Percentiles rank a stretch among this genome's conserved stretches.
These are phyloP conservation scores for Wickerhamiella bombiphila DNA, from an alignment of 805 yeast species.

Conservation along the genomic window DNA sequence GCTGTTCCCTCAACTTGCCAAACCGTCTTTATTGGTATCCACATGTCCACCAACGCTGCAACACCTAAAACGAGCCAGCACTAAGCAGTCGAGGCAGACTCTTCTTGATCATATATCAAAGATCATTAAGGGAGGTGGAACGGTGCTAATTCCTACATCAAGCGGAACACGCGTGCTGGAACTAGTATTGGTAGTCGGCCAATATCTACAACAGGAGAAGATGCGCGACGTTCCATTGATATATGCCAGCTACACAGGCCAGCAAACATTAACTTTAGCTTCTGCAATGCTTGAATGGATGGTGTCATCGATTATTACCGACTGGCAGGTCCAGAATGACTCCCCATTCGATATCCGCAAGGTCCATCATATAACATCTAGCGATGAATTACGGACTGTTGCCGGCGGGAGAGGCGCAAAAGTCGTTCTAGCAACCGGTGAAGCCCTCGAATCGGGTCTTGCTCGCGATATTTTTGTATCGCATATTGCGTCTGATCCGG, in stretches of 20 bases:
- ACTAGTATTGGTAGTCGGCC: constrained; percentile 57
- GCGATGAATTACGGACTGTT: constrained; percentile 29
- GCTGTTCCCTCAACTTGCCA: constrained; percentile 39
- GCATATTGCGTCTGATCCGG: constrained; percentile 44
- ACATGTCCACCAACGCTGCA: constrained; percentile 29
- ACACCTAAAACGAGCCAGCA: constrained; percentile 17
- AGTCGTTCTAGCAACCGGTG: constrained; percentile 65
- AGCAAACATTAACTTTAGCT: constrained; percentile 65
- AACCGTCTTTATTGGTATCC: constrained; percentile 62
- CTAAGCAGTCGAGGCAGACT: constrained; percentile 43
- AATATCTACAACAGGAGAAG: constrained; percentile 29
- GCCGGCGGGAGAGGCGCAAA: constrained; percentile 37
- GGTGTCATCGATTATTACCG: constrained; percentile 70
- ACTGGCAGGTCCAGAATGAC: constrained; percentile 61
- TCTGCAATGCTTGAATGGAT: constrained; percentile 92
- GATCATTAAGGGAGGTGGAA: constrained; percentile 59
- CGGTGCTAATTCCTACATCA: constrained; percentile 71
- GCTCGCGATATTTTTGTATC: constrained; percentile 27
- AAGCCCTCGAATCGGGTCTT: constrained; percentile 49
- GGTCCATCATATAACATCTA: constrained; percentile 43
- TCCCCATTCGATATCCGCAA: constrained; percentile 67
- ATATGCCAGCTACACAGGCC: constrained; percentile 63
- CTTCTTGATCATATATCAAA: constrained; percentile 50
- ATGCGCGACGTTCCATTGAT: constrained; percentile 46
- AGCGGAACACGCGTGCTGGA: constrained; percentile 73